Evolutionary conservation across 306 rosid genomes (phyloP).

Genomic region (Cucurbita pepo): DNA sequence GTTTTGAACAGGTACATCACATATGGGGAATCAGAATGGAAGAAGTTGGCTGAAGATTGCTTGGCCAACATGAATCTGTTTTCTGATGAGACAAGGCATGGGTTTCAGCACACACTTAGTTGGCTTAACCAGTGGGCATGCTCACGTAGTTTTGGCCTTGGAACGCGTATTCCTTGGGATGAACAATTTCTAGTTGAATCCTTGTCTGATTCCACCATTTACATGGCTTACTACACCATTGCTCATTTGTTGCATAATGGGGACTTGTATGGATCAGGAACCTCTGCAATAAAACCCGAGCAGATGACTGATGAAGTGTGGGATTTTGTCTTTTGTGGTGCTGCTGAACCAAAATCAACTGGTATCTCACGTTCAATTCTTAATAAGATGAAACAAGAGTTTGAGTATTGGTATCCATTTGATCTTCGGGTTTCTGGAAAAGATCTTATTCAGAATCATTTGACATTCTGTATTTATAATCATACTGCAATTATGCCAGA

Average conservation of each 20-base stretch:
- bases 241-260: slow-evolving; percentile 59
- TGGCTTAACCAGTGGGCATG: slow-evolving; percentile 99
- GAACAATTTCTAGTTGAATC: slow-evolving; percentile 78
- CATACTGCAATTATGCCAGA: slow-evolving; percentile 64
- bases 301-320: slow-evolving; percentile 78
- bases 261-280: slow-evolving; percentile 48
- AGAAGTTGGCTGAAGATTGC: slow-evolving; percentile 65
- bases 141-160: slow-evolving; percentile 88
- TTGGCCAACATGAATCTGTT: slow-evolving; percentile 44
- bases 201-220: slow-evolving; percentile 78
- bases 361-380: slow-evolving; percentile 40
- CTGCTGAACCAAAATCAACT: slow-evolving; percentile 48
- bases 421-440: slow-evolving; percentile 93
- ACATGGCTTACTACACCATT: slow-evolving; percentile 90
- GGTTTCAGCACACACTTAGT: slow-evolving; percentile 75
- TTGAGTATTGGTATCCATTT: slow-evolving; percentile 96
- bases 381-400: slow-evolving; percentile 65
- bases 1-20: slow-evolving; percentile 29
- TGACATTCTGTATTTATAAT: slow-evolving; percentile 71
- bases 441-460: slow-evolving; percentile 86
- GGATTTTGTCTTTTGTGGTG: slow-evolving; percentile 70
- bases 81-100: slow-evolving; percentile 75
- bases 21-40: slow-evolving; percentile 80
- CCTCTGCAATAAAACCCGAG: slow-evolving; percentile 44
- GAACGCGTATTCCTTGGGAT: slow-evolving; percentile 93